Conservation (phyloP, 306 rosid species). For the Glycyrrhiza uralensis region DNA sequence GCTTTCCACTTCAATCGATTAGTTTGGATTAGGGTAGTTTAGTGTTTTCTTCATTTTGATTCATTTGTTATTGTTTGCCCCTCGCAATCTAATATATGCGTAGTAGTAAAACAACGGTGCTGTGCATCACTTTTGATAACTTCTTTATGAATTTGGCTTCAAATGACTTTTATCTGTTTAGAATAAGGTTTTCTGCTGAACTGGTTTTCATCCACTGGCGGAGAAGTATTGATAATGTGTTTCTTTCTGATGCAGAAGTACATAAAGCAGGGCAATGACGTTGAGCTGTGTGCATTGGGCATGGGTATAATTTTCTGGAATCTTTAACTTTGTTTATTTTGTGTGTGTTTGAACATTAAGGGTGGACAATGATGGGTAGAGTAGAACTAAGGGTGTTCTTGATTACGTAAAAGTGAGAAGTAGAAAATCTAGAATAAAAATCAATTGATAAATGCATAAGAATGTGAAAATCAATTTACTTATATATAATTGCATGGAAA, state of each 20-base stretch:
- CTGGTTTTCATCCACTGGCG: no score
- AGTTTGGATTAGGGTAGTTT: no score
- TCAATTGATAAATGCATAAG: not conserved
- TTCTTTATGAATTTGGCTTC: not conserved
- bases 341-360: no score
- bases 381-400: not conserved
- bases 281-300: slow-evolving; percentile 70
- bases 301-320: slow-evolving; percentile 47
- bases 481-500: not conserved
- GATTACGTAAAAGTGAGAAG: not conserved
- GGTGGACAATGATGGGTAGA: no score
- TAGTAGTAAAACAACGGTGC: no score
- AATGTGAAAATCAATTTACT: not conserved
- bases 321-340: not conserved
- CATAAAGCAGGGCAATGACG: slow-evolving; percentile 47
- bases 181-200: no score
- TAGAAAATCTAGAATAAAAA: not conserved
- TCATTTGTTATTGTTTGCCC: not conserved
- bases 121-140: no score
- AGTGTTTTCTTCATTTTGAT: not conserved
- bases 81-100: no score
- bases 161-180: not conserved
- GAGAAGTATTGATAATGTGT: not conserved
- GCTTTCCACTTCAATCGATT: not conserved
- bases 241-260: slow-evolving; percentile 51